Conservation (phyloP, 2,329 filamentous ascomycete species). For the Talaromyces sp. region DNA sequence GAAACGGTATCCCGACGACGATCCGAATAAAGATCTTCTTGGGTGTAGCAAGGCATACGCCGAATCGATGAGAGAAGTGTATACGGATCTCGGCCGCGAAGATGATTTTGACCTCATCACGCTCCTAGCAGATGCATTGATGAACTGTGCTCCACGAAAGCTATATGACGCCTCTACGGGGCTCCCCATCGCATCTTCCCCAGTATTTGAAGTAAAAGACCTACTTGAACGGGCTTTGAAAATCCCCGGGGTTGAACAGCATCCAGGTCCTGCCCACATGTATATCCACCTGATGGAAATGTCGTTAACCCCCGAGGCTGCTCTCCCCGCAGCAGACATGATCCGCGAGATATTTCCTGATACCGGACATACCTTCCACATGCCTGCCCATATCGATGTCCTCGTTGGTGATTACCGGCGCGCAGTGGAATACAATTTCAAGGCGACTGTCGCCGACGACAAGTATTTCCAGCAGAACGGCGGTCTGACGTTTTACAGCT, state of each 20-base stretch:
- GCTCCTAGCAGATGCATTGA: constrained; percentile 61
- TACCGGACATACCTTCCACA: constrained; percentile 64
- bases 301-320: constrained; percentile 60
- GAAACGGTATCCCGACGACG: constrained; percentile 27
- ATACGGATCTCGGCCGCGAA: constrained; percentile 40
- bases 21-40: constrained; percentile 45
- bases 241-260: constrained; percentile 46
- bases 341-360: constrained; percentile 62
- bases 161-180: constrained; percentile 62
- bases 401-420: constrained; percentile 64
- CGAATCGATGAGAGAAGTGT: constrained; percentile 55
- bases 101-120: constrained; percentile 59
- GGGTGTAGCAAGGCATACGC: constrained; percentile 57
- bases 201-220: constrained; percentile 54
- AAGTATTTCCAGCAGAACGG: constrained; percentile 57
- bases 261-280: constrained; percentile 68
- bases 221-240: constrained; percentile 58
- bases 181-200: constrained; percentile 50
- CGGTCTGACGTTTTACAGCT: constrained; percentile 65
- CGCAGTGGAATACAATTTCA: constrained; percentile 61
- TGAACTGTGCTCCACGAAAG: constrained; percentile 62
- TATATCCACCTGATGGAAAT: constrained; percentile 78
- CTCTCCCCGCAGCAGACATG: constrained; percentile 55
- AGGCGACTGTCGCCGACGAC: constrained; percentile 62
- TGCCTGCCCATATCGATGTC: constrained; percentile 71